Percentiles rank a stretch among this genome's conserved stretches.
Conservation (phyloP, 2,329 filamentous ascomycete genomes). For the Podosphaera leucotricha region DNA sequence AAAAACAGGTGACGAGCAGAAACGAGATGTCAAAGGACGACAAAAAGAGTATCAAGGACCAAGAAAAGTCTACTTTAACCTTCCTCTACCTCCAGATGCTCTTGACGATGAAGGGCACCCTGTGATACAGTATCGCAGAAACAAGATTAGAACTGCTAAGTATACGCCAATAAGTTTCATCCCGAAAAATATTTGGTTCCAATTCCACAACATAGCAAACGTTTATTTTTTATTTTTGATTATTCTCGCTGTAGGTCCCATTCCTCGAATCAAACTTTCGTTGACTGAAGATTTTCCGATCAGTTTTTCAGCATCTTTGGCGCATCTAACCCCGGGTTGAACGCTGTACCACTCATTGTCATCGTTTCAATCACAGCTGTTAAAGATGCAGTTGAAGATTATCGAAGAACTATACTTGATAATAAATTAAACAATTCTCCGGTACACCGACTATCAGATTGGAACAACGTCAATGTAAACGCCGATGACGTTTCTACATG, state of each 20-base stretch:
- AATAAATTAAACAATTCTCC: constrained; percentile 91
- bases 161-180: constrained; percentile 90
- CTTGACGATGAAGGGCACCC: constrained; percentile 65
- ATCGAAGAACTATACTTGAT: constrained; percentile 71
- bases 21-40: constrained; percentile 18
- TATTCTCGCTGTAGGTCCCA: constrained; percentile 60
- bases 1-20: constrained; percentile 12
- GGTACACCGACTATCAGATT: constrained; percentile 70
- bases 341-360: constrained; percentile 76
- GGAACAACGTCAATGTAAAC: constrained; percentile 79
- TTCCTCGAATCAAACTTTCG: neutral
- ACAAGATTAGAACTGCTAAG: constrained; percentile 95
- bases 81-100: constrained; percentile 49
- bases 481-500: constrained; percentile 69
- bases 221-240: constrained; percentile 95
- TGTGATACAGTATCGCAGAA: constrained; percentile 47
- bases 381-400: constrained; percentile 93
- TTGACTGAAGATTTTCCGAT: constrained; percentile 1
- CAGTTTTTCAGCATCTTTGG: constrained; percentile 96
- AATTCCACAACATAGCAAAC: constrained; percentile 97
- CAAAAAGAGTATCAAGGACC: constrained; percentile 10
- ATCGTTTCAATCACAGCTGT: constrained; percentile 73
- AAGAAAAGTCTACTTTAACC: constrained; percentile 63
- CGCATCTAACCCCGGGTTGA: constrained; percentile 68
- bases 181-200: constrained; percentile 90